Evolutionary conservation across 129 eudicot species (phyloP), one percentile per base, ranked within the genome.

Genomic region (Mikania micrantha): DNA sequence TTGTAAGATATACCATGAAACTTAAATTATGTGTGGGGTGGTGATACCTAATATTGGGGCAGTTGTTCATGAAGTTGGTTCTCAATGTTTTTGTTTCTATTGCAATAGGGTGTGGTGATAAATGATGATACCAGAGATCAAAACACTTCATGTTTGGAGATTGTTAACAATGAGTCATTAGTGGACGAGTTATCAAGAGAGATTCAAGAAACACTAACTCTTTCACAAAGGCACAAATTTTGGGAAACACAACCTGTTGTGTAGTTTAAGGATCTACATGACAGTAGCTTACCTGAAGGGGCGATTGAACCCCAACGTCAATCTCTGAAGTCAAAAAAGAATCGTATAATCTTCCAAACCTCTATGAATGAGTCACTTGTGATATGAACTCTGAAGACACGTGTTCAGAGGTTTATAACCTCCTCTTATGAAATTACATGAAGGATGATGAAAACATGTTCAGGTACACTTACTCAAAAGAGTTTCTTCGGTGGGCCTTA

Each of bases 201-300:
- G 73, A 71, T 81, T 67, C 86, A 84, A 57, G 90, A 84, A 32
- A 78, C 86, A 0, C 79, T 84, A 13, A 19, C 84, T 39, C 78
- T 81, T 50, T 77, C 83, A 35, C 83, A 78, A 38, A 67, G 74
- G 27, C 90, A 84, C 67, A 84, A 78, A 69, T 85, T 85, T 70
- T 81, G 90, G 90, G 90, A 85, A 75, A 85, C 90, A 2, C 90
- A 85, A 19, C 90, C 90, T 22, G 86, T 85, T 67, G 90, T 84
- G 13, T 86, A 85, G 77, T 85, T 78, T 68, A 85, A 81, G 72
- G 90, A 85, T 62, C 58, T 81, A 2, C 74, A 72, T 3, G 86
- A 85, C 48, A 44, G 58, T 11, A 81, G 73, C 75, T 75, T 81
- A 53, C 75, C 84, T 1, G 90, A 85, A 75, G 90, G 86, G 2